Evolutionary conservation across 2,329 filamentous ascomycete species (phyloP), one percentile per base, ranked within the genome.

Genomic region (Rugonectria rugulosa): DNA sequence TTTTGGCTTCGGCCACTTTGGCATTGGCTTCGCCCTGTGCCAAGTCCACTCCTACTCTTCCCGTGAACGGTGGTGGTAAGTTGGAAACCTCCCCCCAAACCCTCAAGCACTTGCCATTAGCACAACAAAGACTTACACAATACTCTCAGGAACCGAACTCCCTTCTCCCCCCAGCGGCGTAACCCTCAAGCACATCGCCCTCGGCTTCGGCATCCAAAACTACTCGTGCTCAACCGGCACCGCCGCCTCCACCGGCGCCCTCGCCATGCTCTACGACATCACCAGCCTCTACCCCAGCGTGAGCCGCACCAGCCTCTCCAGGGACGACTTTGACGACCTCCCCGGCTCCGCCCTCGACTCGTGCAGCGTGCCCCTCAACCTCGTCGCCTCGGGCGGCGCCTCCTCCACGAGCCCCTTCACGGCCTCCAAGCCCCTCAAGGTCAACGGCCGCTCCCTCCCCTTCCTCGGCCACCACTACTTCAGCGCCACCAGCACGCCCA

Each of bases 401-500:
- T 75, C 77, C n/a, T 69, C 74, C 43, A 66, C 75, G 6, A 63
- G 75, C n/a, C 79, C 82, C 3, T 83, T 83, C 62, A 72, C 73
- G 37, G 60, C 72, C 19, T 69, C 74, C 23, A 71, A 73, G 2
- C 67, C 74, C 19, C 70, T 75, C 3, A 63, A 73, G 47, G 70
- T 85, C 48, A 57, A 65, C 9, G 66, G 79, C 27, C 69, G 47
- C 59, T 68, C 43, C 21, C 55, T 82, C 6, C 72, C 74, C 43
- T 79, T 81, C 64, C 68, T 87, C 12, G 89, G 88, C 24, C 80
- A 85, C 64, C 89, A 92, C 78, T 89, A 79, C 80, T 91, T 91
- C 78, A 81, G 81, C 71, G 57, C 59, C 41, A 60, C 67, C 38
- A 73, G 79, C 59, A 72, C 76, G 1, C 88, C 89, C 1, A 84